phyloP scores from a whole-genome alignment of 306 rosid genomes.

The Potentilla sterilis region DNA sequence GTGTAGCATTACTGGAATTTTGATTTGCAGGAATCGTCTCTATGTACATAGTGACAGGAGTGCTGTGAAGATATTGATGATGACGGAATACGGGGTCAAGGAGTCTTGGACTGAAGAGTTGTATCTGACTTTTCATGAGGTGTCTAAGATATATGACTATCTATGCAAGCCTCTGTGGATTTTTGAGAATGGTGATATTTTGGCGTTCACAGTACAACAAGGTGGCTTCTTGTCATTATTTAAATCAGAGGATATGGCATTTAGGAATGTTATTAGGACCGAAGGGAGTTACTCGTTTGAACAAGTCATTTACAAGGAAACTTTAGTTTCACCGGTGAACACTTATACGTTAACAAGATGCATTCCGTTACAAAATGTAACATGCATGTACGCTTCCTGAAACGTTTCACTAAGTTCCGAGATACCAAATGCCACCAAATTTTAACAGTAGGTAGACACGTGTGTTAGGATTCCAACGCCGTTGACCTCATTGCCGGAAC shows the following conservation, averaged over 20 bases:
- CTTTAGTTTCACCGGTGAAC: conserved; percentile 7
- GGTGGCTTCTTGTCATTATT: not conserved
- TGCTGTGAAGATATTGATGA: not conserved
- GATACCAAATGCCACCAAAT: too few species aligned
- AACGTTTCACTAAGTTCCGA: too few species aligned
- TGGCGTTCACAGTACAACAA: not conserved
- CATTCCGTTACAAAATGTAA: too few species aligned
- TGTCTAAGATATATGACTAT: not conserved
- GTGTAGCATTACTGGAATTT: not conserved
- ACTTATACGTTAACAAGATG: too few species aligned
- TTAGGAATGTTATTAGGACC: not conserved
- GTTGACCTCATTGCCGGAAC: too few species aligned
- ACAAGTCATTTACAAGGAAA: not conserved
- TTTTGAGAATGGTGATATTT: conserved; percentile 7
- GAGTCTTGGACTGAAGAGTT: conserved; percentile 7
- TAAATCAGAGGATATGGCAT: not conserved
- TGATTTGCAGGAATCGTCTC: not conserved
- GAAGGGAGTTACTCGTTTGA: not conserved
- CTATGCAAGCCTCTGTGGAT: not conserved
- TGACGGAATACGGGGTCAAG: conserved; percentile 5
- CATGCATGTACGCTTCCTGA: too few species aligned
- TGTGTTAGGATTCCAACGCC: too few species aligned
- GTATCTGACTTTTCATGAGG: not conserved
- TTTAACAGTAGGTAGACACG: too few species aligned
- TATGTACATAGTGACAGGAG: not conserved